A percentile compares a stretch with the other conserved stretches of the same genome.
These are phyloP conservation scores for Colletotrichum karsti DNA, from an alignment of 2,329 filamentous ascomycete genomes.

Conservation along the genomic window DNA sequence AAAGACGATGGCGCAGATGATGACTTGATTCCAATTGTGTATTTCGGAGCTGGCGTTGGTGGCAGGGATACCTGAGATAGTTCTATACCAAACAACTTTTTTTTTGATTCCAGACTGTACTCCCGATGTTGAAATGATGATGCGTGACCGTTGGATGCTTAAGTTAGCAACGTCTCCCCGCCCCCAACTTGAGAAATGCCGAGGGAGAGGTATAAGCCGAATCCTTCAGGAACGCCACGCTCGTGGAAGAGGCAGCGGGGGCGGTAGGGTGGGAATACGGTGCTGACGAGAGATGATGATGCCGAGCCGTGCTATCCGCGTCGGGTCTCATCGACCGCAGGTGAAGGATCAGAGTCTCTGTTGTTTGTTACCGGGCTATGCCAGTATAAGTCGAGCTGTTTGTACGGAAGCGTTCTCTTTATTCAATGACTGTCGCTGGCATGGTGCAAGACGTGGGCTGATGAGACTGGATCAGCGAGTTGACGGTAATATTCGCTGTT, in stretches of 20 bases:
- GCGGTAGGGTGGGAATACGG: background rate
- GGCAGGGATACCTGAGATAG: conserved; percentile 25
- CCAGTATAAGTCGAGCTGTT: background rate
- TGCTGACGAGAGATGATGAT: conserved; percentile 11
- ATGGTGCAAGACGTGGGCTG: too few relatives aligned
- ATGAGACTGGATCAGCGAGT: too few relatives aligned
- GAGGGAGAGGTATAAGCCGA: background rate
- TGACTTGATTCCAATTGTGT: conserved; percentile 21
- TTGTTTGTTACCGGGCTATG: background rate
- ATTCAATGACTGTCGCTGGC: background rate
- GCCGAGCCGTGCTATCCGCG: background rate
- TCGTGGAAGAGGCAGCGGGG: background rate
- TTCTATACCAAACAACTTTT: conserved; percentile 23
- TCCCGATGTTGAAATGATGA: background rate
- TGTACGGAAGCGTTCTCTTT: background rate
- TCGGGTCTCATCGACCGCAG: background rate
- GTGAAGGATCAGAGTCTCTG: background rate
- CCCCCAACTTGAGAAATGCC: background rate
- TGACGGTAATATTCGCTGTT: too few relatives aligned
- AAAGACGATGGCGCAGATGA: background rate
- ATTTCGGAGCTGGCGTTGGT: conserved; percentile 28
- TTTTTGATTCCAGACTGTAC: background rate
- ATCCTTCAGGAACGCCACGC: background rate
- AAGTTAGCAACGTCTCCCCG: too few relatives aligned
- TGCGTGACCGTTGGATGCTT: too few relatives aligned